phyloP scores from a whole-genome alignment of 257 asterid species.

The Gentiana straminea region DNA sequence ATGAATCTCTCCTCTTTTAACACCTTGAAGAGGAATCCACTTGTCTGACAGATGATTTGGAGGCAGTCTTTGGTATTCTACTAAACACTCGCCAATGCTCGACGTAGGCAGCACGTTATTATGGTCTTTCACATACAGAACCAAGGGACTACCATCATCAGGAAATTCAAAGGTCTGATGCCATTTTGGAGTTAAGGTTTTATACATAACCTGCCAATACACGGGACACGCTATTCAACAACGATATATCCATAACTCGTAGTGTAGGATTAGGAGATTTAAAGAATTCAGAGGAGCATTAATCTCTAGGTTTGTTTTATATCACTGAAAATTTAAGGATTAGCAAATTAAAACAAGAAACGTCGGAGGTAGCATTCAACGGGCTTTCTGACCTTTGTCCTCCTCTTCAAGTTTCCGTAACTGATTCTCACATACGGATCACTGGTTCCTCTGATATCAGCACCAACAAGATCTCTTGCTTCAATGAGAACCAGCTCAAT shows the following conservation, averaged over 20 bases:
- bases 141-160: conserved; percentile 74
- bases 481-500: conserved; percentile 80
- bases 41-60: conserved; percentile 84
- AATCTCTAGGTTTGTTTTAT: background rate
- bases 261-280: no score
- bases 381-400: conserved; percentile 54
- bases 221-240: no score
- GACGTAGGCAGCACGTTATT: conserved; percentile 65
- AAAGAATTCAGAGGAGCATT: background rate
- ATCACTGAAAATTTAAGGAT: no score
- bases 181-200: conserved; percentile 81
- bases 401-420: conserved; percentile 79
- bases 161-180: conserved; percentile 88
- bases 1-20: conserved; percentile 81
- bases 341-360: no score
- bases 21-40: conserved; percentile 97
- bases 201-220: conserved; percentile 47
- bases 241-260: no score
- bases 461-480: conserved; percentile 89
- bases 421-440: conserved; percentile 94
- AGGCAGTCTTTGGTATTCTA: conserved; percentile 78
- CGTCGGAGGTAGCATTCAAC: no score
- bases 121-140: conserved; percentile 84
- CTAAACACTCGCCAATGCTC: conserved; percentile 74
- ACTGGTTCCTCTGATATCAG: conserved; percentile 96